Evolutionary conservation across 805 yeast genomes (phyloP).

Genomic region (Starmerella geochares): DNA sequence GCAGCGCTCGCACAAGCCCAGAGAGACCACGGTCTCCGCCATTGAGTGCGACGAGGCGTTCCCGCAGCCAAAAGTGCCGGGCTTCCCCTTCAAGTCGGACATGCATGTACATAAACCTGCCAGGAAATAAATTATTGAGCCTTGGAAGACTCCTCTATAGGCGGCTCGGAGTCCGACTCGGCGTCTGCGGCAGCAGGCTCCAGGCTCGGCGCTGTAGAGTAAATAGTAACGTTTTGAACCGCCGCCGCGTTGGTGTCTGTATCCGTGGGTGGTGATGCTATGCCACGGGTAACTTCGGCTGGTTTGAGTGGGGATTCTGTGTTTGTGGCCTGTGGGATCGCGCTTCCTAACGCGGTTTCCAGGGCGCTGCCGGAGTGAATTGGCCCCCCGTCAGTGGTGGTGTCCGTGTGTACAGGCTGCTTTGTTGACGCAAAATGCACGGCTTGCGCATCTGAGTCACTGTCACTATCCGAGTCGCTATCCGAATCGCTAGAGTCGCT

Average conservation of each 20-base stretch:
- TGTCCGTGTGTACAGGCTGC: no score
- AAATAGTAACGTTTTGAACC: no score
- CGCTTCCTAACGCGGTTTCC: no score
- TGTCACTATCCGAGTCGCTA: slow-evolving; percentile 5
- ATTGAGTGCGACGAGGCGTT: slow-evolving; percentile 12
- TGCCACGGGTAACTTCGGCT: no score
- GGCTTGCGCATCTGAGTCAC: neutral
- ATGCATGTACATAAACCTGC: neutral
- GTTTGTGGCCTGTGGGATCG: no score
- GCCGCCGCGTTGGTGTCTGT: no score
- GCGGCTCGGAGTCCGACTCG: slow-evolving; percentile 30
- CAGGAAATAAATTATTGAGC: neutral
- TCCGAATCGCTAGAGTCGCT: slow-evolving; percentile 18
- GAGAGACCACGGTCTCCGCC: slow-evolving; percentile 12
- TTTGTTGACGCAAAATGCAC: no score
- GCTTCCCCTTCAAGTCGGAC: slow-evolving; percentile 10
- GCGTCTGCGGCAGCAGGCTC: neutral
- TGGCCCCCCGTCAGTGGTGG: no score
- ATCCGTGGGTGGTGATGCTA: no score
- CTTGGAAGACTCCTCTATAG: slow-evolving; percentile 36
- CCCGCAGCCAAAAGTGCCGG: slow-evolving; percentile 16
- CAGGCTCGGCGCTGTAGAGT: no score
- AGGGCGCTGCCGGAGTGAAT: no score
- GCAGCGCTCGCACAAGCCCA: neutral
- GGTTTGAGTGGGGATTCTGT: no score